A percentile compares a stretch with the other conserved stretches of the same genome.
These are phyloP conservation scores for Paramecium tetraurelia DNA, from an alignment of 73 alveolate genomes.

Conservation along the genomic window DNA sequence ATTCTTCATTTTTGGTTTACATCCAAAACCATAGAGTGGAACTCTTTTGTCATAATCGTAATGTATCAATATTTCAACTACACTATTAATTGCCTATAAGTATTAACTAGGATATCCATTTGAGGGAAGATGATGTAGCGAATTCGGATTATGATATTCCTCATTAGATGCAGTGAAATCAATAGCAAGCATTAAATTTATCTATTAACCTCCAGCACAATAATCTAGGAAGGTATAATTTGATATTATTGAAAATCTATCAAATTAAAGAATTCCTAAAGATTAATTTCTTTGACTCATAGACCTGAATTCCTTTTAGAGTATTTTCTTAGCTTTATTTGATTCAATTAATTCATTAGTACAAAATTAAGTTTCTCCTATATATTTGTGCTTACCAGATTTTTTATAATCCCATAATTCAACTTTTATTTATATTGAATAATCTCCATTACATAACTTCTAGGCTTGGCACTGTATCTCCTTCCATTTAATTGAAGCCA, in stretches of 20 bases:
- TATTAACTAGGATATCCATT: constrained; percentile 70
- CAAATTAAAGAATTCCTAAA: neutral
- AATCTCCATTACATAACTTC: constrained; percentile 79
- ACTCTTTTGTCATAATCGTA: constrained; percentile 81
- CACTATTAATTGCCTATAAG: constrained; percentile 73
- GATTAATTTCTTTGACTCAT: neutral
- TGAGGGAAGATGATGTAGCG: constrained; percentile 71
- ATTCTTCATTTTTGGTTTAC: constrained; percentile 64
- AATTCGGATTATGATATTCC: constrained; percentile 41
- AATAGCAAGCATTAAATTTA: constrained; percentile 75
- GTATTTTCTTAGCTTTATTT: neutral
- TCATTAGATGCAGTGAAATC: constrained; percentile 87
- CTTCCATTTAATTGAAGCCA: constrained; percentile 52
- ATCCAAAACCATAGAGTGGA: constrained; percentile 87
- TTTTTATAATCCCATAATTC: constrained; percentile 71
- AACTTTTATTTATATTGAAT: constrained; percentile 55
- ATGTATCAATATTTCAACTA: constrained; percentile 76
- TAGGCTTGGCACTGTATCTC: constrained; percentile 57
- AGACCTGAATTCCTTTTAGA: neutral
- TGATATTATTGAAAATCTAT: constrained; percentile 38
- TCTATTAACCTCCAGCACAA: constrained; percentile 75
- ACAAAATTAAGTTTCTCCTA: constrained; percentile 68
- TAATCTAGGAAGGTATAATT: constrained; percentile 72
- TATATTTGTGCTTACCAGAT: constrained; percentile 60
- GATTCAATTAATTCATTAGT: constrained; percentile 30